phyloP scores from a whole-genome alignment of 257 asterid genomes.

The Solanum sejunctum region DNA sequence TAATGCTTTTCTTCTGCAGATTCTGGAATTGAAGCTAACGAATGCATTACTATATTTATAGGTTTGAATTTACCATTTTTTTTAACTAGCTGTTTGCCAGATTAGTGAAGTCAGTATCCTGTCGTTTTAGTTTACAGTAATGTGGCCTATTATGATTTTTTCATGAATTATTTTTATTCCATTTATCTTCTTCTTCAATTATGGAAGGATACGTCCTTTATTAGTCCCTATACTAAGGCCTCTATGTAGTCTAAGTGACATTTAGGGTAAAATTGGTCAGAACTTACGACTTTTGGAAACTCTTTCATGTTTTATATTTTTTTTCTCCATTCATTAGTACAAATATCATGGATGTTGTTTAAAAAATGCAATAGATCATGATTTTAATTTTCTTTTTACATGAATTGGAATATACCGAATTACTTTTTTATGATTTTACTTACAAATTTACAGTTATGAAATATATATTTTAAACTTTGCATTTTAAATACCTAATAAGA shows the following conservation, averaged over 20 bases:
- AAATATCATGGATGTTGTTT: not conserved
- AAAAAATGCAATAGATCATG: not conserved
- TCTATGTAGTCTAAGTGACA: not conserved
- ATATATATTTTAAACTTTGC: not conserved
- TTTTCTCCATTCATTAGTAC: not conserved
- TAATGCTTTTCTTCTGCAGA: conserved; percentile 28
- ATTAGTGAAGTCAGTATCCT: not conserved
- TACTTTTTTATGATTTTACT: not conserved
- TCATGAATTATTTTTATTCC: not conserved
- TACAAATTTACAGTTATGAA: not conserved
- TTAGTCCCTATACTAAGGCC: not conserved
- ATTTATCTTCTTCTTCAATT: not conserved
- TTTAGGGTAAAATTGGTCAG: not conserved
- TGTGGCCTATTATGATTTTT: not conserved
- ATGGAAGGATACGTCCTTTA: not conserved
- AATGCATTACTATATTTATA: conserved; percentile 32
- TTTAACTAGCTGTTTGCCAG: not conserved
- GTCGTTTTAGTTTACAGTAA: not conserved
- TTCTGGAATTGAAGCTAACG: conserved; percentile 65
- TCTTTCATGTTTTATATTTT: too few relatives aligned
- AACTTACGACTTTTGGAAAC: not conserved
- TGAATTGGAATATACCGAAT: not conserved
- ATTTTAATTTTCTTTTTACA: not conserved
- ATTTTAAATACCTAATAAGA: not conserved
- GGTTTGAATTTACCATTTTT: conserved; percentile 23